Base-by-base conservation (phyloP, 2,329 filamentous ascomycete genomes). In the Pyricularia pennisetigena region DNA sequence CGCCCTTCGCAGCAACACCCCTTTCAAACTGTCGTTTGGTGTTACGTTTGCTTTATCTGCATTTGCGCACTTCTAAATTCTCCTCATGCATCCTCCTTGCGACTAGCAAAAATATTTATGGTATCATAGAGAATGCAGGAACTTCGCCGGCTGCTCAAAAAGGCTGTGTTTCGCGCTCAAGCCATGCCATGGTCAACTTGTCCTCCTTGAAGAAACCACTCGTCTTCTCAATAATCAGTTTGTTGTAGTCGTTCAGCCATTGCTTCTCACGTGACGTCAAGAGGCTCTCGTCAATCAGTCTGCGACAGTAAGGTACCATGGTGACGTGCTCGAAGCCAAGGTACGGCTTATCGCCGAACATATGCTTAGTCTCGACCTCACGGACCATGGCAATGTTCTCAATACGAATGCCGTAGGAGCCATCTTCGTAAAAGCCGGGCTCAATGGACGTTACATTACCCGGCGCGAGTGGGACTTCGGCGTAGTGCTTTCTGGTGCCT, bases 401-500 rank as follows among this genome's bases (percentile, higher is more conserved):
- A 74, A 97, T 97, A 23, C 95, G 90, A 72, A 99, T 95, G 23
- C 95, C 95, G 75, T 97, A 99, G 57, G 88, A 88, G 65, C 93
- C 94, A 74, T 99, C 95, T 78, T 98, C 94, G 77, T 99, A 99
- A 80, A 94, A 99, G 32, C 95, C 95, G 1, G 95, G 95, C 78
- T 99, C 93, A 74, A 97, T 93, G 1, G 94, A 98, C 67, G 98
- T 88, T 59, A 99, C 94, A 74, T 99, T 97, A 63, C 95, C 95
- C n/a, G 92, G 85, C 0, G 92, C 87, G 32, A 99, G 84, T 0
- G 95, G 86, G 6, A 98, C 94, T 76, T 99, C 95, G 0, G 92
- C 90, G 76, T 94, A 97, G 74, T 96, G 92, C 57, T 96, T 88
- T 63, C 95, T 86, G 10, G 94, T 97, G 30, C 95, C 95, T 70